These are phyloP conservation scores for Phoma sp. DNA, from an alignment of 2,329 filamentous ascomycete genomes.

Conservation along the genomic window DNA sequence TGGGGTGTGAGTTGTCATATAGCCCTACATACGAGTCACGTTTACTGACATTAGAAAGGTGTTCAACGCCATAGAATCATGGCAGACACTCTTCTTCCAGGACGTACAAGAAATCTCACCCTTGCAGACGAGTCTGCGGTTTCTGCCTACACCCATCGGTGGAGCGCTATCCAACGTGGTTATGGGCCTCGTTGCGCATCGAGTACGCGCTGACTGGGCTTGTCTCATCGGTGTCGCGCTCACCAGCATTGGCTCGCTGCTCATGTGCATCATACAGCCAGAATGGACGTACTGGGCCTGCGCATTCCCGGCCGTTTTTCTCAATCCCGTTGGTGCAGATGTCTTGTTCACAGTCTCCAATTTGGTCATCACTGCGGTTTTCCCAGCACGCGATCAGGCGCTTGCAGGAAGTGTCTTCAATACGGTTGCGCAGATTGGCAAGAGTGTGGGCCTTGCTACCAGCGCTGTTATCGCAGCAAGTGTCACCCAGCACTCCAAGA, in stretches of 20 bases:
- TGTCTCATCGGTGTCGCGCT: slow-evolving; percentile 44
- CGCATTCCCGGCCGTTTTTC: slow-evolving; percentile 52
- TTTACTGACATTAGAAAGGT: background rate
- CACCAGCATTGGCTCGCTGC: slow-evolving; percentile 46
- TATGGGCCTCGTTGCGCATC: slow-evolving; percentile 56
- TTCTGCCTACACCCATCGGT: slow-evolving; percentile 51
- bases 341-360: slow-evolving; percentile 53
- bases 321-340: slow-evolving; percentile 55
- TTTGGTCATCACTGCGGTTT: slow-evolving; percentile 52
- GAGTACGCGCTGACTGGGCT: slow-evolving; percentile 52
- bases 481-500: slow-evolving; percentile 29
- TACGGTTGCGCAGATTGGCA: slow-evolving; percentile 53
- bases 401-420: slow-evolving; percentile 57
- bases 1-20: slow-evolving; percentile 27
- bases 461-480: slow-evolving; percentile 48
- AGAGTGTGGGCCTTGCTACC: slow-evolving; percentile 49
- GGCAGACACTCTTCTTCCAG: slow-evolving; percentile 55
- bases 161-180: slow-evolving; percentile 53
- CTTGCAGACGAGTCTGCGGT: slow-evolving; percentile 49
- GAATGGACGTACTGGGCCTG: slow-evolving; percentile 57
- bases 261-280: slow-evolving; percentile 56
- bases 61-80: slow-evolving; percentile 45
- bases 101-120: slow-evolving; percentile 47
- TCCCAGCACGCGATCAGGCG: slow-evolving; percentile 51
- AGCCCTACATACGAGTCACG: background rate